phyloP scores from a whole-genome alignment of 2,329 filamentous ascomycete species.

The Laburnicola sp. region DNA sequence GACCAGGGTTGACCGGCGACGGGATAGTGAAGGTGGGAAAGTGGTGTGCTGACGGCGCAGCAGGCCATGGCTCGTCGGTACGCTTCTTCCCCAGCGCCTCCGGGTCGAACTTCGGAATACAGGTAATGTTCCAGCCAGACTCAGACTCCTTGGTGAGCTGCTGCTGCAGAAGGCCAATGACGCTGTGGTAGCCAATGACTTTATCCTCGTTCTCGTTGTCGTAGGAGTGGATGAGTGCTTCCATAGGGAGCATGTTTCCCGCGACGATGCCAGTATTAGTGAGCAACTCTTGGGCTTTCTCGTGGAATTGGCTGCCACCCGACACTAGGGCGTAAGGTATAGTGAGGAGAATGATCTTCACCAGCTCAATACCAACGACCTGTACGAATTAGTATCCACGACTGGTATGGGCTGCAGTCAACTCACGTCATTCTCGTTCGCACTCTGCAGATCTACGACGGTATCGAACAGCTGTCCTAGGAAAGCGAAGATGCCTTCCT shows the following conservation, averaged over 20 bases:
- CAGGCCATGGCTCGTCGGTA: constrained; percentile 61
- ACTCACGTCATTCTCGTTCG: constrained; percentile 87
- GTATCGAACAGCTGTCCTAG: constrained; percentile 88
- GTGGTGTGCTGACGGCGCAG: constrained; percentile 65
- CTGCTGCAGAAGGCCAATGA: constrained; percentile 80
- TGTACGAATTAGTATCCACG: constrained; percentile 35
- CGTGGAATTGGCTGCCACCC: constrained; percentile 52
- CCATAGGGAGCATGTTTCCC: constrained; percentile 80
- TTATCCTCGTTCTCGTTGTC: constrained; percentile 64
- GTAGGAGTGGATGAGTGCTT: constrained; percentile 85
- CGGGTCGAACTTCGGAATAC: constrained; percentile 59
- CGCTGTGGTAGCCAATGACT: constrained; percentile 66
- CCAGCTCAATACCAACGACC: constrained; percentile 75
- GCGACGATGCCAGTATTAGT: constrained; percentile 96
- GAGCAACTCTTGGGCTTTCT: constrained; percentile 75
- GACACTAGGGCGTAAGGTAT: constrained; percentile 77
- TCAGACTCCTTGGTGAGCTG: constrained; percentile 79
- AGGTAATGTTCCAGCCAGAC: constrained; percentile 73
- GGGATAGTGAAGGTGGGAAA: constrained; percentile 79
- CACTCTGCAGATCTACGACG: constrained; percentile 90
- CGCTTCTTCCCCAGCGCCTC: constrained; percentile 59
- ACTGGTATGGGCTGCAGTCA: not conserved
- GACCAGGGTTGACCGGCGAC: constrained; percentile 71
- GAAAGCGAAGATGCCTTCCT: constrained; percentile 81
- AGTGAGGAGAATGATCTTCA: constrained; percentile 94